Conservation (phyloP, 228 moss, liverwort and hornwort species). For the Sphagnum fallax region DNA sequence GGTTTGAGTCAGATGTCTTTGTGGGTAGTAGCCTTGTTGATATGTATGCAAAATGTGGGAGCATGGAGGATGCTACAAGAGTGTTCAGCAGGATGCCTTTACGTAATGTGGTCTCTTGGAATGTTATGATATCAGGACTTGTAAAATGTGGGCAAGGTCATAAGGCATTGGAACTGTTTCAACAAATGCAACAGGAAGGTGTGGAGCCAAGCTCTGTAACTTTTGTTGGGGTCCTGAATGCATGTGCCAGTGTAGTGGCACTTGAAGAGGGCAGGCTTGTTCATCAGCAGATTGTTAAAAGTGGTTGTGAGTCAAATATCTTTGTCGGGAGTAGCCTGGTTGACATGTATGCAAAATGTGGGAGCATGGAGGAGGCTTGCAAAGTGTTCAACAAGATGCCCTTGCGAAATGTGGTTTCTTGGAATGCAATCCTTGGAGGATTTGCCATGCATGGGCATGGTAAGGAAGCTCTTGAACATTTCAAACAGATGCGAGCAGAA, state of each 20-base stretch:
- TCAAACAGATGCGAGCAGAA: slow-evolving; percentile 2
- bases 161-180: slow-evolving; percentile 1
- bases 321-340: slow-evolving; percentile 2
- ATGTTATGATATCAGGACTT: slow-evolving; percentile 2
- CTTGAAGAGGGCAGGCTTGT: neutral
- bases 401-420: neutral
- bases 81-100: slow-evolving; percentile 2
- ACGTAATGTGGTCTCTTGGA: slow-evolving; percentile 7
- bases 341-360: slow-evolving; percentile 8
- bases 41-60: slow-evolving; percentile 12
- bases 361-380: slow-evolving; percentile 1
- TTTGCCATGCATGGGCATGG: slow-evolving; percentile 3
- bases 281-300: neutral
- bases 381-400: slow-evolving; percentile 1
- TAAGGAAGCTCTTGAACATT: slow-evolving; percentile 3
- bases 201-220: neutral
- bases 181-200: slow-evolving; percentile 2
- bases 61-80: slow-evolving; percentile 4
- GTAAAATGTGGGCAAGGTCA: neutral
- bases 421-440: neutral
- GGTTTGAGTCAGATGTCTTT: neutral
- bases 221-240: slow-evolving; percentile 5
- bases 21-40: slow-evolving; percentile 6
- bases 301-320: slow-evolving; percentile 2
- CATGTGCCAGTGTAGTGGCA: slow-evolving; percentile 3